Evolutionary conservation across 306 rosid species (phyloP).

Genomic region (Mimosa bimucronata): DNA sequence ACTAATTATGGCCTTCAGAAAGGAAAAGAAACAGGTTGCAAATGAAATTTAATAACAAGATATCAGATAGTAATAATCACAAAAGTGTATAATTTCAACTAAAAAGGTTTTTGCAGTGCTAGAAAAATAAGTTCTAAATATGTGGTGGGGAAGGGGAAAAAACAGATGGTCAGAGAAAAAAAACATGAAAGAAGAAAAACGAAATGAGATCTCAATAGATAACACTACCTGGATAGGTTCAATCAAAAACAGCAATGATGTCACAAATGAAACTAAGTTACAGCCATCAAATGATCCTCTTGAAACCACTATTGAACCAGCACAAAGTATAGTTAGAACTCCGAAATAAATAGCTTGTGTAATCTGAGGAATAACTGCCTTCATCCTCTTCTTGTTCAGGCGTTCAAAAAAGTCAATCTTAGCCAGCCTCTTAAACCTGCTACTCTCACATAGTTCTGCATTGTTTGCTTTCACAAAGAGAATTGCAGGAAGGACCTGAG

Average conservation of each 20-base stretch:
- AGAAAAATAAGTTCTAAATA: not conserved
- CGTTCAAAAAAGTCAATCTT: conserved; percentile 55
- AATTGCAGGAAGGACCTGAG: conserved; percentile 82
- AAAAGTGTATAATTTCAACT: conserved; percentile 1
- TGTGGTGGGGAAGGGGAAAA: not conserved
- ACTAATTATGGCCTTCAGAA: not conserved
- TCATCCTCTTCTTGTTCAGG: conserved; percentile 82
- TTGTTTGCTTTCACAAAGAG: conserved; percentile 86
- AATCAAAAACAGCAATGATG: conserved; percentile 73
- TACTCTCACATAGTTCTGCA: conserved; percentile 69
- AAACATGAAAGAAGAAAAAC: not conserved
- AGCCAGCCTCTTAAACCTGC: conserved; percentile 75
- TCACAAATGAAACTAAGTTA: conserved; percentile 69
- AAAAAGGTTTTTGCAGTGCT: not conserved
- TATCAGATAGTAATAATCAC: not conserved
- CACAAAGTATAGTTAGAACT: conserved; percentile 53
- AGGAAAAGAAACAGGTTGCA: not conserved
- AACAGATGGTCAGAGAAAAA: not conserved
- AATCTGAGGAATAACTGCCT: conserved; percentile 83
- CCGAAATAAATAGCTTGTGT: conserved; percentile 71
- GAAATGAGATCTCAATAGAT: not conserved
- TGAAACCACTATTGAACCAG: conserved; percentile 66
- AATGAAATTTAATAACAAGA: conserved; percentile 1
- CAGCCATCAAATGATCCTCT: conserved; percentile 56
- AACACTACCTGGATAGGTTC: conserved; percentile 86